Conservation (phyloP, 106 monocot genomes). For the Dioscorea zingiberensis region DNA sequence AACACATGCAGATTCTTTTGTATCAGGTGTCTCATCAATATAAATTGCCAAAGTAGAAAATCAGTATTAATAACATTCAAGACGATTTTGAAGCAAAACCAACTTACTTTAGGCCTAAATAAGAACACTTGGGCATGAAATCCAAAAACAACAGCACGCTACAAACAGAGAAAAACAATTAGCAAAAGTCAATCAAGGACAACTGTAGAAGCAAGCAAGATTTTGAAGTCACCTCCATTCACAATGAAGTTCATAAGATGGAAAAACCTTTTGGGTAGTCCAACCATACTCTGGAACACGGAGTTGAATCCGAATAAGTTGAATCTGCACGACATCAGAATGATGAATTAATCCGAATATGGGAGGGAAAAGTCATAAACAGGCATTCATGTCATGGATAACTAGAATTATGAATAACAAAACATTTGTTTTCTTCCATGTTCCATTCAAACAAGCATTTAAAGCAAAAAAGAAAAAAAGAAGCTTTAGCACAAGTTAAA, state of each 20-base stretch:
- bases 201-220: background rate
- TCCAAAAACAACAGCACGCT: constrained; percentile 86
- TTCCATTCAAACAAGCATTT: background rate
- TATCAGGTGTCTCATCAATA: too few relatives aligned
- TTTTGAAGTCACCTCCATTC: constrained; percentile 57
- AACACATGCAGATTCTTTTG: too few relatives aligned
- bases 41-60: too few relatives aligned
- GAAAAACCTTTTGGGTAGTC: constrained; percentile 96
- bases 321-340: constrained; percentile 35
- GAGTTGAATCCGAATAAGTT: constrained; percentile 68
- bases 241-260: constrained; percentile 96
- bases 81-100: background rate
- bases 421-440: too few relatives aligned
- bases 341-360: background rate
- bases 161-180: constrained; percentile 20
- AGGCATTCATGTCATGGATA: background rate
- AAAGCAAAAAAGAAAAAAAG: background rate
- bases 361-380: background rate
- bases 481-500: too few relatives aligned
- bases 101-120: constrained; percentile 76
- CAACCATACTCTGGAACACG: constrained; percentile 91
- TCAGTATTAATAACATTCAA: too few relatives aligned
- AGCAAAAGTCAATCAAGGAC: background rate
- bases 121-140: constrained; percentile 76
- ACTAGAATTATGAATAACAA: too few relatives aligned